Percentiles rank a stretch among this genome's conserved stretches.
phyloP scores from a whole-genome alignment of 2,329 filamentous ascomycete species.

The Alternaria sp. region DNA sequence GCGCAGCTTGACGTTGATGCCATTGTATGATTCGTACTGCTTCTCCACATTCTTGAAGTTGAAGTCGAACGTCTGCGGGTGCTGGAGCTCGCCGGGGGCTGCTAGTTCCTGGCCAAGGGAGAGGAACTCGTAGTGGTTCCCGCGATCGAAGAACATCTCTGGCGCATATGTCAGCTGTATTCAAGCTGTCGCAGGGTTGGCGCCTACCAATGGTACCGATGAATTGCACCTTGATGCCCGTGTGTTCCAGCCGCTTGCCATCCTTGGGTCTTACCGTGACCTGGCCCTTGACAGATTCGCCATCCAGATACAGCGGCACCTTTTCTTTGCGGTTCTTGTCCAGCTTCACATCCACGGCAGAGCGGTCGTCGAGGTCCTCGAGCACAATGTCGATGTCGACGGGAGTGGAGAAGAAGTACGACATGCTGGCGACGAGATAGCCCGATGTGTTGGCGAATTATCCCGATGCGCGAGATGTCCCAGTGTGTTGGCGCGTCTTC shows the following conservation, averaged over 20 bases:
- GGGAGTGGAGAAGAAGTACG: slow-evolving; percentile 92
- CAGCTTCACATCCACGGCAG: slow-evolving; percentile 96
- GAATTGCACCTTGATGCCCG: slow-evolving; percentile 99
- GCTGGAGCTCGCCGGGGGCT: slow-evolving; percentile 95
- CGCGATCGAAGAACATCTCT: slow-evolving; percentile 99
- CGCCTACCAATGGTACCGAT: slow-evolving; percentile 92
- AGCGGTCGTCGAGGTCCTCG: slow-evolving; percentile 90
- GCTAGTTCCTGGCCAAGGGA: slow-evolving; percentile 96
- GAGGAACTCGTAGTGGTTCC: slow-evolving; percentile 99
- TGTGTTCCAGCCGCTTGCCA: slow-evolving; percentile 96
- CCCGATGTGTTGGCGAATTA: not conserved
- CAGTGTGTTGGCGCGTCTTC: slow-evolving; percentile 13
- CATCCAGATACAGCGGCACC: slow-evolving; percentile 95
- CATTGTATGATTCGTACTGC: slow-evolving; percentile 99
- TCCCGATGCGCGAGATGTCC: not conserved
- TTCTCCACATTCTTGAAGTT: slow-evolving; percentile 99
- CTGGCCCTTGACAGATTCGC: slow-evolving; percentile 95
- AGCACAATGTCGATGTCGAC: slow-evolving; percentile 99
- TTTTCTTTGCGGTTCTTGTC: slow-evolving; percentile 98
- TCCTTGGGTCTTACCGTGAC: slow-evolving; percentile 97
- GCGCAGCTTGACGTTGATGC: slow-evolving; percentile 98
- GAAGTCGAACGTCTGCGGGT: slow-evolving; percentile 98
- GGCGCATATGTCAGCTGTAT: not conserved
- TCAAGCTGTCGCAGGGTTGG: not conserved
- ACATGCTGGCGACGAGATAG: slow-evolving; percentile 67